Conservation (phyloP, 352 stramenopile genomes). For the Pythium apleroticum region DNA sequence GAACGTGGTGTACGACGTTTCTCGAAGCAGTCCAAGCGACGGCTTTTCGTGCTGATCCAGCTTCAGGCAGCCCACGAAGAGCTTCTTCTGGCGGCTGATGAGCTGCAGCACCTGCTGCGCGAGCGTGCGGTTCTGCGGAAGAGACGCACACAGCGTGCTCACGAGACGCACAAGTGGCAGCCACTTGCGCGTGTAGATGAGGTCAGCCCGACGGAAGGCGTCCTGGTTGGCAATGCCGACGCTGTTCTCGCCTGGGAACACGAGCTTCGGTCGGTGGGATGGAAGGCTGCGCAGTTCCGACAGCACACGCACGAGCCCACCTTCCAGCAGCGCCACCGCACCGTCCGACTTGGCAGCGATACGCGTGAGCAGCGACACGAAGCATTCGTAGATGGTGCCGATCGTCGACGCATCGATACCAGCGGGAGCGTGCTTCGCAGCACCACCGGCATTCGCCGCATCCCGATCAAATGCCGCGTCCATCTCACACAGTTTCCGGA, state of each 20-base stretch:
- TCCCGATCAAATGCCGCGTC: conserved; percentile 58
- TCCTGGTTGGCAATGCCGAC: conserved; percentile 21
- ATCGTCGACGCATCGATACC: conserved; percentile 68
- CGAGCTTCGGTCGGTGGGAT: conserved; percentile 62
- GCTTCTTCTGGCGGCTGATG: conserved; percentile 66
- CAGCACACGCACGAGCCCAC: conserved; percentile 66
- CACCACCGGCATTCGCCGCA: conserved; percentile 29
- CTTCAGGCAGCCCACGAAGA: conserved; percentile 71
- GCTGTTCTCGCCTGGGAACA: conserved; percentile 39
- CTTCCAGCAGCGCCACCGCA: conserved; percentile 67
- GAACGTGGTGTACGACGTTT: conserved; percentile 77
- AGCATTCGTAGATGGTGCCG: conserved; percentile 80
- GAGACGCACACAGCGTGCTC: conserved; percentile 52
- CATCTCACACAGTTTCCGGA: conserved; percentile 71
- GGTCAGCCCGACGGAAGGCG: conserved; percentile 59
- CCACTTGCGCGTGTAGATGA: conserved; percentile 78
- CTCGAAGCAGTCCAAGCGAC: conserved; percentile 61
- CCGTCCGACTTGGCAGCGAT: conserved; percentile 63
- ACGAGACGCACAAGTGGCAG: conserved; percentile 65
- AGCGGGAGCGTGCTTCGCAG: conserved; percentile 43
- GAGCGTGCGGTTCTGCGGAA: conserved; percentile 71
- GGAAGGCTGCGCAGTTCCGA: conserved; percentile 61
- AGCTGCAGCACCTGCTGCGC: conserved; percentile 59
- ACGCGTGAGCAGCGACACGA: conserved; percentile 76
- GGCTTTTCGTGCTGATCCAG: conserved; percentile 39